phyloP scores from a whole-genome alignment of 2,329 filamentous ascomycete genomes.

The Phaeophleospora eucalypticola region DNA sequence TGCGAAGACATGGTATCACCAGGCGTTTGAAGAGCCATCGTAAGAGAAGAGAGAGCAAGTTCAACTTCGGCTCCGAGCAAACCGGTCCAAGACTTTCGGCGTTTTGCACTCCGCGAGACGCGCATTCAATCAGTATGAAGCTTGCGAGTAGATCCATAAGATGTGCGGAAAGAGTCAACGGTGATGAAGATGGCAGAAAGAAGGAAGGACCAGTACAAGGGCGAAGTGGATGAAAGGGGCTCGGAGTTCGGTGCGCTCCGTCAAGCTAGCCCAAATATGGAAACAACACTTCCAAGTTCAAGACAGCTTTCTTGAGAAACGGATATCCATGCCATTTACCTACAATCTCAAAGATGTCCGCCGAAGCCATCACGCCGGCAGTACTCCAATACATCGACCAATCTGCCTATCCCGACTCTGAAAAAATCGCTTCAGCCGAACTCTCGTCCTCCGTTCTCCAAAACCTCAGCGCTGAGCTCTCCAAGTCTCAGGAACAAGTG shows the following conservation, averaged over 20 bases:
- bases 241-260: neutral
- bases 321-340: neutral
- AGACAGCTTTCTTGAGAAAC: neutral
- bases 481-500: constrained; percentile 49
- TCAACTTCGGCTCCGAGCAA: too few species aligned
- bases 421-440: constrained; percentile 51
- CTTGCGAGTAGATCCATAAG: too few species aligned
- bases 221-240: neutral
- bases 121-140: too few species aligned
- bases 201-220: neutral
- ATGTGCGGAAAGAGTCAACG: neutral
- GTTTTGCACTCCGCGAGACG: too few species aligned
- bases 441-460: constrained; percentile 48
- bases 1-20: too few species aligned
- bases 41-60: too few species aligned
- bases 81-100: too few species aligned
- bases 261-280: neutral
- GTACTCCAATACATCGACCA: constrained; percentile 61
- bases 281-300: neutral
- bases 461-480: constrained; percentile 48
- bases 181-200: neutral
- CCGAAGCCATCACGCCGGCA: constrained; percentile 49
- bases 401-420: constrained; percentile 54
- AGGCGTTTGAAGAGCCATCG: too few species aligned
- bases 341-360: constrained; percentile 14